Evolutionary conservation across 495 filamentous ascomycete species (phyloP).

Genomic region (Mycothermus thermophilus): DNA sequence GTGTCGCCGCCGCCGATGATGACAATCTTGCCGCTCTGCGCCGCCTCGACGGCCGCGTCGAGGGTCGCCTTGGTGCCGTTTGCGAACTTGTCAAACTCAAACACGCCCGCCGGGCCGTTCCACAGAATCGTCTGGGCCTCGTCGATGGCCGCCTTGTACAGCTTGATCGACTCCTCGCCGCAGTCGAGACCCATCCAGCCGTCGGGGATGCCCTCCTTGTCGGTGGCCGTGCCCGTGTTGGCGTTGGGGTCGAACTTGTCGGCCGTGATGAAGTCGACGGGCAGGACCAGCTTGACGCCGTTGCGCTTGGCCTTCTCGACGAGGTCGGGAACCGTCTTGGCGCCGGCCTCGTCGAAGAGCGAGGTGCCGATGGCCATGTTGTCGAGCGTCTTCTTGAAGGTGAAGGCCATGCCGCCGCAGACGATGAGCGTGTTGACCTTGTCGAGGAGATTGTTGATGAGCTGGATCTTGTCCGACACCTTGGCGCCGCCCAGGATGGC

Average conservation of each 20-base stretch:
- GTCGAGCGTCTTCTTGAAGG: conserved; percentile 97
- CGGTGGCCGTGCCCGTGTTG: conserved; percentile 65
- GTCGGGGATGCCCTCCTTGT: conserved; percentile 81
- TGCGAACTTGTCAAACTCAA: conserved; percentile 91
- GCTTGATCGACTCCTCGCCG: conserved; percentile 71
- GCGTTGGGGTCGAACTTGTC: conserved; percentile 90
- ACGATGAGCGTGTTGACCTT: conserved; percentile 96
- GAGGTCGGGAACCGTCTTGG: conserved; percentile 79
- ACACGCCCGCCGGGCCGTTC: conserved; percentile 96
- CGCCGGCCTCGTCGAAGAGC: conserved; percentile 87
- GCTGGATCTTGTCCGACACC: conserved; percentile 98
- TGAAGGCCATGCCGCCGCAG: conserved; percentile 98
- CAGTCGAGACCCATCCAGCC: conserved; percentile 97
- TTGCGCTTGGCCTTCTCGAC: conserved; percentile 94
- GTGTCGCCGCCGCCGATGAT: conserved; percentile 99
- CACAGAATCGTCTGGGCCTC: conserved; percentile 94
- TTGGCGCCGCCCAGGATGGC: conserved; percentile 97
- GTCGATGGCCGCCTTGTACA: conserved; percentile 72
- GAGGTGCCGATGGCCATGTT: conserved; percentile 78
- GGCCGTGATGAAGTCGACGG: conserved; percentile 87
- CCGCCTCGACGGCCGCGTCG: conserved; percentile 69
- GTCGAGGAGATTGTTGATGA: conserved; percentile 94
- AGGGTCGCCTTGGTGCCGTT: conserved; percentile 80
- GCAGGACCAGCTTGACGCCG: conserved; percentile 85
- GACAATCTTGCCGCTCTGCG: conserved; percentile 71